Base-by-base conservation (phyloP, 441 rosid genomes). In the Jatropha podagrica region DNA sequence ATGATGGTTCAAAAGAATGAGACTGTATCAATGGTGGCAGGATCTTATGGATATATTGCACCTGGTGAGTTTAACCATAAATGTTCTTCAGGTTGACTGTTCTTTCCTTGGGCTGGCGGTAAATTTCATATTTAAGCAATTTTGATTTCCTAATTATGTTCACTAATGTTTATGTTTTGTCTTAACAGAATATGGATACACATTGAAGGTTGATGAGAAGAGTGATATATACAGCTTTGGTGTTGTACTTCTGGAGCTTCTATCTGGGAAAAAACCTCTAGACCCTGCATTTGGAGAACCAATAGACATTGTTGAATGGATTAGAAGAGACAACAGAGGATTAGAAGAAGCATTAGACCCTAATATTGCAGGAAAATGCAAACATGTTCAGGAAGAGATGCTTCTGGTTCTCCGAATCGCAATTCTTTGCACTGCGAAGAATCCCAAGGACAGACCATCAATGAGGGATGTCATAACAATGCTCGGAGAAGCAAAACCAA, bases 1-100 rank as follows among this genome's bases (percentile, higher is more conserved):
- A 91, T 92, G 83, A 86, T 94, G 77, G 83, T 88, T 0, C 92
- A 93, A 66, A 86, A 96, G 80, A 93, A 96, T 20, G 98, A 96
- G 82, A 93, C 96, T 59, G 91, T 96, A 85, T 92, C 98, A 46
- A 95, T 96, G 70, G 93, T 96, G 52, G 98, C 99, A 69, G 99
- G 99, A 40, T 96, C 99, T 71, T 96, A 96, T 38, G 99, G 99
- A 64, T 96, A 96, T 81, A 96, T 96, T 1, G 99, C 98, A 38
- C 99, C 98, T 74, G 98, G 99, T 93, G 84, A 41, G 71, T 78
- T 51, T 65, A 92, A 12, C 54, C 56, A 52, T 61, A 60, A 12
- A 4, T 44, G 38, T 51, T 64, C 20, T 10, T 56, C 17, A 58
- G 40, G 11, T n/a, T 20, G n/a, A n/a, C 32, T 55, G 0, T 20